Evolutionary conservation across 2,329 filamentous ascomycete species (phyloP).

Genomic region (Clarireedia monteithiana): DNA sequence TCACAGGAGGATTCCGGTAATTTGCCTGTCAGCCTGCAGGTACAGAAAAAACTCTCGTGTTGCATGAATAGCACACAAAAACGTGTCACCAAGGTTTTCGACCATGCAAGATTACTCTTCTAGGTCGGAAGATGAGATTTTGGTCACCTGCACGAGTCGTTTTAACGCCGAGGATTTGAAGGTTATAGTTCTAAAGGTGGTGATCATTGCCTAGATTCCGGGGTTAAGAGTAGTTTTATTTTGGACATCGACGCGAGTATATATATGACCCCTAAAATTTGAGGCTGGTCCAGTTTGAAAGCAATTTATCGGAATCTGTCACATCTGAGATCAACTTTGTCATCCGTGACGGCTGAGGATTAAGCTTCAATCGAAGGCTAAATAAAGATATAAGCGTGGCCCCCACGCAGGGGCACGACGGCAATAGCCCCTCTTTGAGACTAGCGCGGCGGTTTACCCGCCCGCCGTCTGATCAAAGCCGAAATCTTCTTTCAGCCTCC

Average conservation of each 20-base stretch:
- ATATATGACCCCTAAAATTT: no score
- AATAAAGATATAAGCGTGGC: background rate
- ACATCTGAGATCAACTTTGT: background rate
- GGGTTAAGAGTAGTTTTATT: no score
- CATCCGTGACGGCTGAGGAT: background rate
- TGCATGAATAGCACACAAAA: background rate
- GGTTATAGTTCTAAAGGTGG: no score
- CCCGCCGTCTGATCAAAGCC: no score
- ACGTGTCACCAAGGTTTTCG: background rate
- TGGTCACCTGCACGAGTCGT: no score
- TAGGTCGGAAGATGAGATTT: no score
- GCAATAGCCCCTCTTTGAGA: background rate
- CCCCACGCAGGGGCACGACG: background rate
- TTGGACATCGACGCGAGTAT: no score
- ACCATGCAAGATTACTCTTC: background rate
- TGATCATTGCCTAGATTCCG: no score
- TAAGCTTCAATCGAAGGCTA: background rate
- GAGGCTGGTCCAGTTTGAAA: no score
- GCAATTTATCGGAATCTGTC: no score
- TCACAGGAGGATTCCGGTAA: background rate
- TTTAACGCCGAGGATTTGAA: no score
- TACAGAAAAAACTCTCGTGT: background rate
- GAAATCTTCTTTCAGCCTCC: no score
- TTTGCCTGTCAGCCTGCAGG: background rate
- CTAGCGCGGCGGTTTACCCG: background rate